These are phyloP conservation scores for Mycena metata DNA, from an alignment of 768 basidiomycete genomes.

Conservation along the genomic window DNA sequence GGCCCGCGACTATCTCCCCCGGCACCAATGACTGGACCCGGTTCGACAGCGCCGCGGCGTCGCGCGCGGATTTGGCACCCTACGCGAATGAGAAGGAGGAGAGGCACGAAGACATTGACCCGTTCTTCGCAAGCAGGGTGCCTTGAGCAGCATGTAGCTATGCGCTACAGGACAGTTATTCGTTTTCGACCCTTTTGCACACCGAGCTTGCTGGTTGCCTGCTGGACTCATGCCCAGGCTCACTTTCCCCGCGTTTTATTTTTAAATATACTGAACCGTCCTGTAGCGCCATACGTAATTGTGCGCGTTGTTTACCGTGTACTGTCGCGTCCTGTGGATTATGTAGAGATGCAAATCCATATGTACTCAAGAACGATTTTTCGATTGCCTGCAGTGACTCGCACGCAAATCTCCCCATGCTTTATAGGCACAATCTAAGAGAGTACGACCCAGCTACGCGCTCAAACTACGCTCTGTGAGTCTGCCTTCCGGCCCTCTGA, in stretches of 20 bases:
- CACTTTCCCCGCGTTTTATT: background rate
- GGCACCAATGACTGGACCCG: background rate
- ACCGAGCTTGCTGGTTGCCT: background rate
- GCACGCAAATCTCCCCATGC: background rate
- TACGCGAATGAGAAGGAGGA: background rate
- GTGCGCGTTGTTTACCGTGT: background rate
- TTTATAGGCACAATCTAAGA: no score
- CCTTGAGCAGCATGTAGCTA: no score
- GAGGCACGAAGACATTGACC: background rate
- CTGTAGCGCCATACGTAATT: background rate
- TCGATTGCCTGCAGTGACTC: no score
- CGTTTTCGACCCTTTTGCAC: background rate
- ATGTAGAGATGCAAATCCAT: background rate
- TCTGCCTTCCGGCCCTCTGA: no score
- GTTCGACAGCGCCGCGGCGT: background rate
- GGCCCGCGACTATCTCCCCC: background rate
- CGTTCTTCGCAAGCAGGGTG: background rate
- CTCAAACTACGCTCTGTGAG: no score
- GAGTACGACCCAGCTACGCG: no score
- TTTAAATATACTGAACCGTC: background rate
- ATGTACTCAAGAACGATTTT: background rate
- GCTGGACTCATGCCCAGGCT: slow-evolving; percentile 1
- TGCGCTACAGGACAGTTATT: background rate
- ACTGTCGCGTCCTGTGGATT: background rate
- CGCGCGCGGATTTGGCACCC: slow-evolving; percentile 7